Evolutionary conservation across 805 yeast genomes (phyloP).

Genomic region (Huiozyma naganishii): DNA sequence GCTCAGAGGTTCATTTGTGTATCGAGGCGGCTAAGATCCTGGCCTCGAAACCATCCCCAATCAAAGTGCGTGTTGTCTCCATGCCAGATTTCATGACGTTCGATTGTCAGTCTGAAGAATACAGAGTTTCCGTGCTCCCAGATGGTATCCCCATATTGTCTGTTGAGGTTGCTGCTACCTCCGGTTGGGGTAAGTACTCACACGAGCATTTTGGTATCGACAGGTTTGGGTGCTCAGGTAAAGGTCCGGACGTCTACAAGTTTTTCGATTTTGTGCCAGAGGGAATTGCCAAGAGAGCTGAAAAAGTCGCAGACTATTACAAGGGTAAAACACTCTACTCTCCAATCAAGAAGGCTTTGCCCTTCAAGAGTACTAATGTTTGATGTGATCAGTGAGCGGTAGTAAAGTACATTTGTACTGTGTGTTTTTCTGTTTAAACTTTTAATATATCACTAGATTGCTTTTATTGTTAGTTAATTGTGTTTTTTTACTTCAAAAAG

Average conservation of each 20-base stretch:
- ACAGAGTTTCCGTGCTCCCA: constrained; percentile 80
- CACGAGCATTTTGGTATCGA: constrained; percentile 93
- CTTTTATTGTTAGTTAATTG: too few relatives aligned
- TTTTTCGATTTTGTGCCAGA: constrained; percentile 84
- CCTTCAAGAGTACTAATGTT: constrained; percentile 24
- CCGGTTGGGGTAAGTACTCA: constrained; percentile 90
- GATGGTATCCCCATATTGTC: constrained; percentile 89
- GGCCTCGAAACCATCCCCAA: constrained; percentile 43
- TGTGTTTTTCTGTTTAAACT: too few relatives aligned
- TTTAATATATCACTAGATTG: too few relatives aligned
- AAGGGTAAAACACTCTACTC: constrained; percentile 61
- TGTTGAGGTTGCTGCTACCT: constrained; percentile 83
- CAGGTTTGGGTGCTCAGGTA: constrained; percentile 95
- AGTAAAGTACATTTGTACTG: too few relatives aligned
- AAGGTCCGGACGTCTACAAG: constrained; percentile 72
- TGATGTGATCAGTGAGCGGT: too few relatives aligned
- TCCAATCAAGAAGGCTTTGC: constrained; percentile 71
- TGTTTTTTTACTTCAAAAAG: too few relatives aligned
- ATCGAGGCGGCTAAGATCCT: constrained; percentile 76
- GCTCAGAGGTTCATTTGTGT: constrained; percentile 79
- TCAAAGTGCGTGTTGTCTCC: constrained; percentile 76
- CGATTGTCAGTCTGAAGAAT: constrained; percentile 69
- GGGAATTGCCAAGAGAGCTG: constrained; percentile 81
- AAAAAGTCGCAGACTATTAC: constrained; percentile 69
- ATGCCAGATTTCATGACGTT: constrained; percentile 87